These are phyloP conservation scores for Rhipidocladum racemiflorum DNA, from an alignment of 176 grass and related monocot genomes.

Conservation along the genomic window DNA sequence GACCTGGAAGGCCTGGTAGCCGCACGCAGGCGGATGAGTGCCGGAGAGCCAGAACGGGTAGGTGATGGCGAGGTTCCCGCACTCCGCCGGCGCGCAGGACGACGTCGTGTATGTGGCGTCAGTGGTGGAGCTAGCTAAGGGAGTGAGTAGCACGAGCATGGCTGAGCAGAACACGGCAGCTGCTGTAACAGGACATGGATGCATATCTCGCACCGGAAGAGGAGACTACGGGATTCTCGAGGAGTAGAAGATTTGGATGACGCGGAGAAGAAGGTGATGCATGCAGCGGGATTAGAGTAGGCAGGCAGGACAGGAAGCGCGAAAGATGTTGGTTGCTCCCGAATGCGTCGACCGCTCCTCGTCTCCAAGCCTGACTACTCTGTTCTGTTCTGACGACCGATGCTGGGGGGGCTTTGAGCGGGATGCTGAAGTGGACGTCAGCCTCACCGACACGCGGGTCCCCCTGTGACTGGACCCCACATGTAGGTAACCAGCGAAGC, in stretches of 20 bases:
- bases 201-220: background rate
- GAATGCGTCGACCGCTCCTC: background rate
- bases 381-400: background rate
- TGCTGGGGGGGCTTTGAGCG: background rate
- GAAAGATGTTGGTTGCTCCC: background rate
- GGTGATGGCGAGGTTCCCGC: slow-evolving; percentile 22
- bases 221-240: background rate
- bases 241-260: background rate
- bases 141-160: background rate
- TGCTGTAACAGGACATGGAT: background rate
- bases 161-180: background rate
- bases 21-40: slow-evolving; percentile 21
- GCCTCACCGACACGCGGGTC: background rate
- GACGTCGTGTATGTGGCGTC: background rate
- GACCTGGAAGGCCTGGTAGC: slow-evolving; percentile 29
- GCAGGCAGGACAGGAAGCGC: background rate
- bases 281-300: too few species aligned
- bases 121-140: background rate
- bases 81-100: slow-evolving; percentile 9
- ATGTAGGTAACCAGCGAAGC: background rate
- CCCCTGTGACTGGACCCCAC: rapidly evolving
- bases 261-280: background rate
- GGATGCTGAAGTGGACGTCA: background rate
- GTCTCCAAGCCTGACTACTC: background rate
- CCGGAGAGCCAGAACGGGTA: slow-evolving; percentile 57